Conservation (phyloP, 164 flowering plant genomes). For the Brasenia schreberi region DNA sequence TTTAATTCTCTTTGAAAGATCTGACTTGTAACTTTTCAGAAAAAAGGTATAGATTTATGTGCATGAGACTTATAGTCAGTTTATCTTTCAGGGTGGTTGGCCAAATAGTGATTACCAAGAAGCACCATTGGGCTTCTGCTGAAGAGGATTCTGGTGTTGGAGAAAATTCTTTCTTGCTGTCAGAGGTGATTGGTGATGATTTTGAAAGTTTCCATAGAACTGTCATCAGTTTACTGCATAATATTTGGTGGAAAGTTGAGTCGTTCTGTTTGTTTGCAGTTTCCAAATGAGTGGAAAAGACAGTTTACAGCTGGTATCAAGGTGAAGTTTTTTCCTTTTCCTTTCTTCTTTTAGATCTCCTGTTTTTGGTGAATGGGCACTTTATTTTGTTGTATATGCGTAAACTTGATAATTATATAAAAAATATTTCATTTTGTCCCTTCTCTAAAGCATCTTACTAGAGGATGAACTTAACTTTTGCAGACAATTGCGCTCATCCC, state of each 20-base stretch:
- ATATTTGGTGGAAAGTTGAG: neutral
- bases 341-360: neutral
- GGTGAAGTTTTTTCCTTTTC: slow-evolving; percentile 23
- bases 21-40: no score
- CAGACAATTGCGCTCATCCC: slow-evolving; percentile 84
- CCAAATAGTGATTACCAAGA: slow-evolving; percentile 40
- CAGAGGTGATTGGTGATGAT: slow-evolving; percentile 30
- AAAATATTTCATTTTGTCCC: neutral
- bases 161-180: slow-evolving; percentile 10
- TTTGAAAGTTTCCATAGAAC: neutral
- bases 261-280: slow-evolving; percentile 25
- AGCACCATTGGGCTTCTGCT: slow-evolving; percentile 36
- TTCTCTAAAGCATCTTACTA: neutral
- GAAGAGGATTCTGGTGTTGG: slow-evolving; percentile 15
- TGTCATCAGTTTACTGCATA: neutral
- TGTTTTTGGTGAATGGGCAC: neutral
- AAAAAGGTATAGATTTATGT: neutral
- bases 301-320: slow-evolving; percentile 69
- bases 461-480: slow-evolving; percentile 6
- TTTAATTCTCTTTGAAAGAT: no score
- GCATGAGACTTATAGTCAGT: neutral
- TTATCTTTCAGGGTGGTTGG: slow-evolving; percentile 50
- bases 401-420: neutral
- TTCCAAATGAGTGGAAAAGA: slow-evolving; percentile 48
- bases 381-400: neutral